These are phyloP conservation scores for Quercus parvula DNA, from an alignment of 306 rosid species.

Conservation along the genomic window DNA sequence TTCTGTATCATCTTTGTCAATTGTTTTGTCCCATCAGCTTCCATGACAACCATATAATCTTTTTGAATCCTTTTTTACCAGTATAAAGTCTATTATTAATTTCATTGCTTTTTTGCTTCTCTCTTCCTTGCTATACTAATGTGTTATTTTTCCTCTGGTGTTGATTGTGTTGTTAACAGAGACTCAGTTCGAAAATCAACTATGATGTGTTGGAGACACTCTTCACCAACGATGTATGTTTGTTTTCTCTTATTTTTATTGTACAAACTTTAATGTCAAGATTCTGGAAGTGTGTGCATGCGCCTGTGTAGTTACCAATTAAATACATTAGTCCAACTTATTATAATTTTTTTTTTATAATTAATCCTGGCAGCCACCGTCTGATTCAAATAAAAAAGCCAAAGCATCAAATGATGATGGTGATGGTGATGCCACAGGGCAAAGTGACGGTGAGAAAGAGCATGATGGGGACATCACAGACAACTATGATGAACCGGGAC, in stretches of 20 bases:
- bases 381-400: constrained; percentile 10
- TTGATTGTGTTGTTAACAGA: constrained; percentile 40
- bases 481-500: neutral
- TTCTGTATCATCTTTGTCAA: too few relatives aligned
- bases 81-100: neutral
- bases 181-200: constrained; percentile 66
- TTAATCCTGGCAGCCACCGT: constrained; percentile 4
- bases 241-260: neutral
- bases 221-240: constrained; percentile 46
- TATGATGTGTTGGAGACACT: constrained; percentile 44
- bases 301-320: too few relatives aligned
- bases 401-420: constrained; percentile 4
- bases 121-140: neutral
- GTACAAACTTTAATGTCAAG: neutral
- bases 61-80: neutral
- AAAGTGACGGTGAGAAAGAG: neutral
- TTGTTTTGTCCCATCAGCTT: too few relatives aligned
- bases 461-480: neutral
- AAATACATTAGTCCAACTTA: neutral
- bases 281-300: neutral
- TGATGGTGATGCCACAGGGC: neutral
- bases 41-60: neutral
- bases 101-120: constrained; percentile 11
- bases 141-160: neutral
- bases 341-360: neutral